Evolutionary conservation across 2,329 filamentous ascomycete species (phyloP).

Genomic region (Thelonectria rubi): DNA sequence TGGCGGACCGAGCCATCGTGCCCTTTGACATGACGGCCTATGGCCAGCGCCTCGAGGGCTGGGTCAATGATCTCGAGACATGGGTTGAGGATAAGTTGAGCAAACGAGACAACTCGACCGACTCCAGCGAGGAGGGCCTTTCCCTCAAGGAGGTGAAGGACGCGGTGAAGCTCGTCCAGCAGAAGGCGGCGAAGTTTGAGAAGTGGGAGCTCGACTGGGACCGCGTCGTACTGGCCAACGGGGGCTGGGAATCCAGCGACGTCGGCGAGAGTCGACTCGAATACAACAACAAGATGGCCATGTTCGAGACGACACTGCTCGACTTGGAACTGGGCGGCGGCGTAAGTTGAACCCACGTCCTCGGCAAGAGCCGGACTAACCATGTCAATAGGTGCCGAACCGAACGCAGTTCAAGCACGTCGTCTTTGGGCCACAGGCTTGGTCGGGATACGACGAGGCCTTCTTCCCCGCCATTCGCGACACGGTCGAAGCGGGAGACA

Average conservation of each 20-base stretch:
- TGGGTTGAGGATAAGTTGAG: constrained; percentile 66
- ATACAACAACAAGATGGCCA: constrained; percentile 81
- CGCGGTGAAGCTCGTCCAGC: constrained; percentile 68
- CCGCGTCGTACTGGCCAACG: constrained; percentile 71
- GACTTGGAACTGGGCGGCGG: constrained; percentile 78
- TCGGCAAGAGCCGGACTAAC: constrained; percentile 21
- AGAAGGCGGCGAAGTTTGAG: constrained; percentile 66
- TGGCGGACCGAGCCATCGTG: constrained; percentile 81
- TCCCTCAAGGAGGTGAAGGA: constrained; percentile 53
- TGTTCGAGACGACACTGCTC: constrained; percentile 84
- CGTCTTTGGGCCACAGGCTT: constrained; percentile 83
- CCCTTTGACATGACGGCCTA: constrained; percentile 85
- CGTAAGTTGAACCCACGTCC: constrained; percentile 64
- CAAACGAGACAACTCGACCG: constrained; percentile 38
- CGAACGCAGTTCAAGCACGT: constrained; percentile 95
- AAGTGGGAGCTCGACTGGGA: constrained; percentile 84
- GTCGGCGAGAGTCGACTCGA: constrained; percentile 73
- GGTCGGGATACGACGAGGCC: constrained; percentile 60
- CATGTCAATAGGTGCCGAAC: constrained; percentile 71
- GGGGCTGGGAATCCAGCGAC: constrained; percentile 78
- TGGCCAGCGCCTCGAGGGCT: constrained; percentile 69
- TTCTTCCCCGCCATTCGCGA: constrained; percentile 81
- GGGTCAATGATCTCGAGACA: constrained; percentile 71
- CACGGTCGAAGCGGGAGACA: constrained; percentile 76
- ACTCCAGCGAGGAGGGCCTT: constrained; percentile 30